Evolutionary conservation across 176 grass and related monocot genomes (phyloP), one percentile per base, ranked within the genome.

Genomic region (Pharus latifolius): DNA sequence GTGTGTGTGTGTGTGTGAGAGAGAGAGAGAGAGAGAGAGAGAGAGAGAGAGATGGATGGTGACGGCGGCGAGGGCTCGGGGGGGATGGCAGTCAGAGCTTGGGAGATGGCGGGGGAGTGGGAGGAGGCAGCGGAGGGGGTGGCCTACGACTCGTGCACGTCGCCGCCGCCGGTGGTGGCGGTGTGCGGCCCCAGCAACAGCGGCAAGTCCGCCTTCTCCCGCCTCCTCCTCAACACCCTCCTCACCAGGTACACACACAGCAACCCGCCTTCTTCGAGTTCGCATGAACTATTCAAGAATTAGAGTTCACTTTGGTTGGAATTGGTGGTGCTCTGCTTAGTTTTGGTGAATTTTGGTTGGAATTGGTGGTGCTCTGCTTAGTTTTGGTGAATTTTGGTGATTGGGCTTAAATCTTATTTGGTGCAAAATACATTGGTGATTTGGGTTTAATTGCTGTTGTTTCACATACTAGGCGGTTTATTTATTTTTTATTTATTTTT

Each of bases 141-240:
- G 33, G 73, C 87, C 12, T 90, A 95, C 76, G 83, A 89, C 78
- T 90, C 91, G 3, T 78, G 76, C 75, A 80, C 87, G 25, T 84
- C 47, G 31, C 77, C 83, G 61, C 87, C 91, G 77, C 86, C 86
- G 26, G 54, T 95, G 46, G 71, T 60, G 7, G 65, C 79, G 37
- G 87, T 95, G 25, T 95, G 83, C 70, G 87, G 87, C 16, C 80
- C 87, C 2, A 80, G 83, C 3, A 95, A 90, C 49, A 79, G 86
- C 76, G 87, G 91, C 63, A 95, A 95, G 67, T 84, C 87, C 16
- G 72, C 78, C 4, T 95, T 95, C 87, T 81, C 75, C 32, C 87
- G 83, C 12, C 29, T 90, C 64, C 73, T 95, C 61, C 87, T 95
- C 34, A 83, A 95, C 48, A 87, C 80, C 24, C 83, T 95, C 54